Conservation (phyloP, 1,284 basidiomycete species). For the Ustilago crameri region DNA sequence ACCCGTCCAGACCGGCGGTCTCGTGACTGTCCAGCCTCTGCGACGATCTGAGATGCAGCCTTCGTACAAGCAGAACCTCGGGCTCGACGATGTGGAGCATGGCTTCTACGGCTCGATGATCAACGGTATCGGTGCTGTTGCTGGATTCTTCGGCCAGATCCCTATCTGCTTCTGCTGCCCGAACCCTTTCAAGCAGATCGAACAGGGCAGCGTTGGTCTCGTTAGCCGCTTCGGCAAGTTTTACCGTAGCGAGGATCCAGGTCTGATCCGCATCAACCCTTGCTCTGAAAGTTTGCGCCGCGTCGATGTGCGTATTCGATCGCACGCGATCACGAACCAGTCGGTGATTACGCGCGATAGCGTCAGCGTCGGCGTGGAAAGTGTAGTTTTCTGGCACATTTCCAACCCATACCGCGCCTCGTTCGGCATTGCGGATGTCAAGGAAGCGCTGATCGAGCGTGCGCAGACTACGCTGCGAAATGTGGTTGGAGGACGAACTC, state of each 20-base stretch:
- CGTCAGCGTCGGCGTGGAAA: constrained; percentile 86
- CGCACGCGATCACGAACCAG: constrained; percentile 85
- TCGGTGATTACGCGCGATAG: constrained; percentile 78
- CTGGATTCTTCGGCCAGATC: constrained; percentile 75
- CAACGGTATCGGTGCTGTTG: constrained; percentile 51
- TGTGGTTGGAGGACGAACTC: constrained; percentile 84
- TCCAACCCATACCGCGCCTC: constrained; percentile 75
- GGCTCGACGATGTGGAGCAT: constrained; percentile 46
- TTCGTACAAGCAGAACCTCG: constrained; percentile 58
- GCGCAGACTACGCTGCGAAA: constrained; percentile 95
- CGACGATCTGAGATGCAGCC: constrained; percentile 74
- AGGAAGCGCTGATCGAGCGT: constrained; percentile 86
- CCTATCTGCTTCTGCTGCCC: constrained; percentile 77
- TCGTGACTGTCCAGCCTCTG: constrained; percentile 77
- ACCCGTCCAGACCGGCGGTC: constrained; percentile 15
- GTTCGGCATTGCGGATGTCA: constrained; percentile 89
- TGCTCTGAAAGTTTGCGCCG: constrained; percentile 78
- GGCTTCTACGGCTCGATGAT: constrained; percentile 60
- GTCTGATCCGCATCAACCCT: constrained; percentile 89
- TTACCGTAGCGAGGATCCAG: constrained; percentile 93
- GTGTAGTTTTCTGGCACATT: constrained; percentile 86
- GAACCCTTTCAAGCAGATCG: constrained; percentile 76
- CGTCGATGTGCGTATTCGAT: constrained; percentile 92
- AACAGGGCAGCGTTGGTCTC: constrained; percentile 89
- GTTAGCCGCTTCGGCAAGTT: constrained; percentile 90